These are phyloP conservation scores for Ophiostoma angusticollis DNA, from an alignment of 2,329 filamentous ascomycete species.

Conservation along the genomic window DNA sequence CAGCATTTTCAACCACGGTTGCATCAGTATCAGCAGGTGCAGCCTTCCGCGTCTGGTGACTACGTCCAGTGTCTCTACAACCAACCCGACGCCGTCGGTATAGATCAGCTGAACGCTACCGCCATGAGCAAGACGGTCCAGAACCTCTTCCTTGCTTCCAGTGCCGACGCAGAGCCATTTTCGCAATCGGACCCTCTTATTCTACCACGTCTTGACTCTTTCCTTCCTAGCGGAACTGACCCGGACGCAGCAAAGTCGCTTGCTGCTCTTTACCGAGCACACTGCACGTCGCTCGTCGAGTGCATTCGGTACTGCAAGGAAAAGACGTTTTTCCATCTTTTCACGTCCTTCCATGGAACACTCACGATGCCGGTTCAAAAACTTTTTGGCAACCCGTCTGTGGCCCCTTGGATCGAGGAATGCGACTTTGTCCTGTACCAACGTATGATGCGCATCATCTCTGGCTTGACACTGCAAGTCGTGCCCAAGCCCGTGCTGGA, in stretches of 20 bases:
- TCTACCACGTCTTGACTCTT: slow-evolving; percentile 76
- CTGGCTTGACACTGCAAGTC: slow-evolving; percentile 79
- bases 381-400: slow-evolving; percentile 64
- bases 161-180: slow-evolving; percentile 37
- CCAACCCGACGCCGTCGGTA: slow-evolving; percentile 39
- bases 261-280: slow-evolving; percentile 77
- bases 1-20: slow-evolving; percentile 1
- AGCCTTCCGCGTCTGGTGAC: slow-evolving; percentile 12
- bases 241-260: slow-evolving; percentile 76
- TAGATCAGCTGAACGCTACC: slow-evolving; percentile 46
- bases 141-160: slow-evolving; percentile 47
- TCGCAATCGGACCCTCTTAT: slow-evolving; percentile 58
- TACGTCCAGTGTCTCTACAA: slow-evolving; percentile 44
- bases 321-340: slow-evolving; percentile 90
- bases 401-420: slow-evolving; percentile 88
- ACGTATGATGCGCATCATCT: slow-evolving; percentile 87
- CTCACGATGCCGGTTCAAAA: slow-evolving; percentile 95
- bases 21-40: background rate
- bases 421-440: slow-evolving; percentile 95
- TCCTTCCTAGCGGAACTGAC: slow-evolving; percentile 71
- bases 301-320: slow-evolving; percentile 93
- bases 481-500: slow-evolving; percentile 79
- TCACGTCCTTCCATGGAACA: slow-evolving; percentile 89
- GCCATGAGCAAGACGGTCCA: slow-evolving; percentile 45
- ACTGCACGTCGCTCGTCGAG: slow-evolving; percentile 90